Evolutionary conservation across 2,329 filamentous ascomycete species (phyloP).

Genomic region (Microcyclospora tardicrescens): DNA sequence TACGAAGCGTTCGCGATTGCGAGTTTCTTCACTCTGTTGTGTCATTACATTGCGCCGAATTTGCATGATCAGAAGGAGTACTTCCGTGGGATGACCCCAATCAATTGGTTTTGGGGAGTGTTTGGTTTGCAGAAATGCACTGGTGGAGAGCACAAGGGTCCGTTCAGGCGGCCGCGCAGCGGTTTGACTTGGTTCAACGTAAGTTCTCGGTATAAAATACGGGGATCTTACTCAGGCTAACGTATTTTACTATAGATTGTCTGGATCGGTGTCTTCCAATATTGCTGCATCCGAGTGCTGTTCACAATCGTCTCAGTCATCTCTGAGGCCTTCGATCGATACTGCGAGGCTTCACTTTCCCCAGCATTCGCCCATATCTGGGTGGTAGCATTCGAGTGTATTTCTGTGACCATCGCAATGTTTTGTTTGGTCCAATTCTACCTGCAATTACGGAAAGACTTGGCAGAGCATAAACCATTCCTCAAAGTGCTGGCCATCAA

Average conservation of each 20-base stretch:
- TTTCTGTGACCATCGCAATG: constrained; percentile 72
- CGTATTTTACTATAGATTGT: constrained; percentile 40
- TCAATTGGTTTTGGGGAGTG: constrained; percentile 64
- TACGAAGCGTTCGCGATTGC: constrained; percentile 84
- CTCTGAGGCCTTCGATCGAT: constrained; percentile 54
- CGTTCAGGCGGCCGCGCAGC: constrained; percentile 61
- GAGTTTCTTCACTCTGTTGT: constrained; percentile 73
- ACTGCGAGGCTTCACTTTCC: constrained; percentile 67
- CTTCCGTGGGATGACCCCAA: constrained; percentile 55
- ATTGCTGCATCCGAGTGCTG: constrained; percentile 66
- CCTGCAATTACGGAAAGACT: constrained; percentile 55
- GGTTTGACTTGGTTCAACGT: constrained; percentile 84
- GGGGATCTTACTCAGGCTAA: constrained; percentile 9
- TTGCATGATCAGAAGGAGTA: constrained; percentile 72
- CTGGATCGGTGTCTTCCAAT: constrained; percentile 74
- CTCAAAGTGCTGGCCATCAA: constrained; percentile 80
- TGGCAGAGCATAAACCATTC: constrained; percentile 58
- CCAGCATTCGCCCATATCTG: constrained; percentile 76
- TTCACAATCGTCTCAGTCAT: constrained; percentile 69
- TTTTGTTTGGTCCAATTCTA: constrained; percentile 84
- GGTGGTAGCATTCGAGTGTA: constrained; percentile 59
- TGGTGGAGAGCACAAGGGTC: constrained; percentile 51
- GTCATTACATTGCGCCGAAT: constrained; percentile 64
- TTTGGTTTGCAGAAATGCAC: constrained; percentile 58
- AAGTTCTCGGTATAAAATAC: constrained; percentile 8